phyloP scores from a whole-genome alignment of 768 basidiomycete genomes.

The Trametes coccinea region DNA sequence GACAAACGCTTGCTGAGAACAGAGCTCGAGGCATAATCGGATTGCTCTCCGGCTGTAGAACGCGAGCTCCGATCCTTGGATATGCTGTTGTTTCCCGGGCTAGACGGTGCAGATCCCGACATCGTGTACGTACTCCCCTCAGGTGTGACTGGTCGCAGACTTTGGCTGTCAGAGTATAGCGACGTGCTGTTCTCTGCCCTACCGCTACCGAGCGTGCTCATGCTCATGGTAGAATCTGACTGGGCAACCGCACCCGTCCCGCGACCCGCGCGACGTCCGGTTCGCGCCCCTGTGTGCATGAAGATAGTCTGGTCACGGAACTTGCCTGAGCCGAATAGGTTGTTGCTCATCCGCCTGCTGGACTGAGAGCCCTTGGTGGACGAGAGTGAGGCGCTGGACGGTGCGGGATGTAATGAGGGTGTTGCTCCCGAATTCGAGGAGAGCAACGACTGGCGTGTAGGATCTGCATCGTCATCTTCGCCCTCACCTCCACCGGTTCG shows the following conservation, averaged over 20 bases:
- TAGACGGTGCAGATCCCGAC: conserved; percentile 43
- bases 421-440: conserved; percentile 37
- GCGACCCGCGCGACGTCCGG: conserved; percentile 37
- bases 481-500: conserved; percentile 1
- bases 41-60: conserved; percentile 38
- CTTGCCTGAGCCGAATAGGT: conserved; percentile 81
- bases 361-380: conserved; percentile 46
- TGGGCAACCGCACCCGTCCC: conserved; percentile 38
- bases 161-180: conserved; percentile 46
- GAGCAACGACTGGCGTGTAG: conserved; percentile 27
- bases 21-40: conserved; percentile 20
- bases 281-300: conserved; percentile 44
- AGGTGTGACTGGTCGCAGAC: conserved; percentile 55
- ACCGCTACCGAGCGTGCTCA: conserved; percentile 38
- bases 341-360: conserved; percentile 80
- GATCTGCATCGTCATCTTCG: conserved; percentile 16
- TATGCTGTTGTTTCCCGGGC: conserved; percentile 41
- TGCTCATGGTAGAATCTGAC: conserved; percentile 45
- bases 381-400: conserved; percentile 28
- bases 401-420: conserved; percentile 31
- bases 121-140: conserved; percentile 44
- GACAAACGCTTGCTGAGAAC: conserved; percentile 42
- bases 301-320: conserved; percentile 75
- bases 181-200: conserved; percentile 48
- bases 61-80: conserved; percentile 28